These are phyloP conservation scores for Verticillium isaacii DNA, from an alignment of 2,329 filamentous ascomycete genomes.

Conservation along the genomic window DNA sequence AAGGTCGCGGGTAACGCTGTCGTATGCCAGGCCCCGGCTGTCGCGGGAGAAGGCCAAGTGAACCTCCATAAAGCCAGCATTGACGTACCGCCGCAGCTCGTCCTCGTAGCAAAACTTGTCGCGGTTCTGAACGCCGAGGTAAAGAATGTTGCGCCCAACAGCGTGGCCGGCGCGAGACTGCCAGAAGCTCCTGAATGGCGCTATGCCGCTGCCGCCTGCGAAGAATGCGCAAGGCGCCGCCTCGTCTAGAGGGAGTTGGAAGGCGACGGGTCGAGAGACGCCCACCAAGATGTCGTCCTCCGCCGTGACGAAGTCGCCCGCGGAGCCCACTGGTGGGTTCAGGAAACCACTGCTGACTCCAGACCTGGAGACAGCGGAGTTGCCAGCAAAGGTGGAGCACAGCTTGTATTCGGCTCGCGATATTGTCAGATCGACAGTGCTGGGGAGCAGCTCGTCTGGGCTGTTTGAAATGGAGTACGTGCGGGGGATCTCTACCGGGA, in stretches of 20 bases:
- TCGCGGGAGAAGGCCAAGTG: slow-evolving; percentile 50
- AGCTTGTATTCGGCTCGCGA: slow-evolving; percentile 47
- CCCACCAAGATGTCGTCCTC: slow-evolving; percentile 47
- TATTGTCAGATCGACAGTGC: slow-evolving; percentile 45
- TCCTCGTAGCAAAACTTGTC: slow-evolving; percentile 48
- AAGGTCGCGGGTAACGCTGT: slow-evolving; percentile 32
- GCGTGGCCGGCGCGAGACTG: slow-evolving; percentile 36
- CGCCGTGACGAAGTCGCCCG: slow-evolving; percentile 30
- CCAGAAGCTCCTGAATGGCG: slow-evolving; percentile 51
- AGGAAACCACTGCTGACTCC: slow-evolving; percentile 50
- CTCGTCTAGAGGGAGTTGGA: slow-evolving; percentile 45
- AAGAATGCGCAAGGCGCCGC: slow-evolving; percentile 48
- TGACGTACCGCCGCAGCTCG: slow-evolving; percentile 40
- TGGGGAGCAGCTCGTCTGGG: slow-evolving; percentile 44
- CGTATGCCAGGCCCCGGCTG: slow-evolving; percentile 39
- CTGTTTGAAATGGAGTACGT: slow-evolving; percentile 50
- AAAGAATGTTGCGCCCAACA: slow-evolving; percentile 42
- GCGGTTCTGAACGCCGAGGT: slow-evolving; percentile 46
- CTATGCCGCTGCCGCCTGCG: slow-evolving; percentile 49
- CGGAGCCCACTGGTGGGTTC: slow-evolving; percentile 38
- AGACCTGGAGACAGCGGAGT: slow-evolving; percentile 25
- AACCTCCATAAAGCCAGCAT: slow-evolving; percentile 44
- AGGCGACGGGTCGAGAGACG: slow-evolving; percentile 44
- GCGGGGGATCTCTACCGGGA: slow-evolving; percentile 44
- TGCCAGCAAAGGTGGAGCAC: slow-evolving; percentile 32